Percentiles rank a stretch among this genome's conserved stretches.
Conservation (phyloP, 2,329 filamentous ascomycete species). For the Epicoccum sorghinum region DNA sequence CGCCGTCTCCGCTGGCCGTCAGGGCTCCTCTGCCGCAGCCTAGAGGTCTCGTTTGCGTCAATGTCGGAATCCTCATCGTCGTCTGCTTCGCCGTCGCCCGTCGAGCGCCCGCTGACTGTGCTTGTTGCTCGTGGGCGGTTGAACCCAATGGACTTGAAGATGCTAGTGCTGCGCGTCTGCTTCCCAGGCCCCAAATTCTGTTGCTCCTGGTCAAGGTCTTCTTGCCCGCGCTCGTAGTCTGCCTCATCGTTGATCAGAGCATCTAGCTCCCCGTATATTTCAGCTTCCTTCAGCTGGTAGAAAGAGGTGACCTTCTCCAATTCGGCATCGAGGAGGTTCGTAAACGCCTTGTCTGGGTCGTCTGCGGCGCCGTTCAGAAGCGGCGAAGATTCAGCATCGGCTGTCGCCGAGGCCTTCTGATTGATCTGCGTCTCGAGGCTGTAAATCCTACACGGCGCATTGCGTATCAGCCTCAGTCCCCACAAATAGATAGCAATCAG, state of each 20-base stretch:
- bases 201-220: constrained; percentile 44
- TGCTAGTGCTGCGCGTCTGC: constrained; percentile 55
- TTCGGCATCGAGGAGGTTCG: constrained; percentile 81
- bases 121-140: constrained; percentile 53
- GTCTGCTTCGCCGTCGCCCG: constrained; percentile 56
- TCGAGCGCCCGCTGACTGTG: constrained; percentile 50
- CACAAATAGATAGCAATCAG: background rate
- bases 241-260: constrained; percentile 77
- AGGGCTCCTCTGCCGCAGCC: constrained; percentile 49
- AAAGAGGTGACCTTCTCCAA: constrained; percentile 94
- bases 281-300: constrained; percentile 85
- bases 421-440: constrained; percentile 86
- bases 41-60: constrained; percentile 59
- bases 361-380: constrained; percentile 69
- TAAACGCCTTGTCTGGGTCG: constrained; percentile 83
- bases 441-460: constrained; percentile 72
- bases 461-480: constrained; percentile 28
- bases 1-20: constrained; percentile 38
- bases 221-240: constrained; percentile 65
- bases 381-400: constrained; percentile 83
- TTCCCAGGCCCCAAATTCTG: constrained; percentile 45
- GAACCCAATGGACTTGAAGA: constrained; percentile 52
- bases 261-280: constrained; percentile 81
- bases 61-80: constrained; percentile 63
- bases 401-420: constrained; percentile 57